phyloP scores from a whole-genome alignment of 2,329 filamentous ascomycete genomes.

The Neofusicoccum cordaticola region DNA sequence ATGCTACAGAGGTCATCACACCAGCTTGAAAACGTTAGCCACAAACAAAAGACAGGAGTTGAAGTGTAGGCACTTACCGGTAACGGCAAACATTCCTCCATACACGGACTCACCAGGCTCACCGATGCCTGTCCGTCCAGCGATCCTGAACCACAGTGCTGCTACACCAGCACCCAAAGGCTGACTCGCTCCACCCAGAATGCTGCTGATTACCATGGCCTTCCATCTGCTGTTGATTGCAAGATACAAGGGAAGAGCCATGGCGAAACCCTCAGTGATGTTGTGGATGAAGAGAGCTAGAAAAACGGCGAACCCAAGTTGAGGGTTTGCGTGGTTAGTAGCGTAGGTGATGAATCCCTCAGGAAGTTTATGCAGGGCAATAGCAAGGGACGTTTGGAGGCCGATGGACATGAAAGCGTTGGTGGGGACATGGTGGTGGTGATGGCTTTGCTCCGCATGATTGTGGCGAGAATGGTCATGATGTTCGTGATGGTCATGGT shows the following conservation, averaged over 20 bases:
- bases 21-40: slow-evolving; percentile 53
- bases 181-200: slow-evolving; percentile 83
- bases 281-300: slow-evolving; percentile 97
- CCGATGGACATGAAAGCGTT: slow-evolving; percentile 93
- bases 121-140: slow-evolving; percentile 47
- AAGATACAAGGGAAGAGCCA: slow-evolving; percentile 89
- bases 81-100: slow-evolving; percentile 80
- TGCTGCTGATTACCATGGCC: slow-evolving; percentile 79
- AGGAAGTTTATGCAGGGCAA: slow-evolving; percentile 93
- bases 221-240: slow-evolving; percentile 76
- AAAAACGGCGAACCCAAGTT: slow-evolving; percentile 86
- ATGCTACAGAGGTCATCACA: slow-evolving; percentile 90
- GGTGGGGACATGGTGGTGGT: slow-evolving; percentile 92
- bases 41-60: neutral
- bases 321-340: slow-evolving; percentile 91
- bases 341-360: slow-evolving; percentile 88
- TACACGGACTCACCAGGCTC: slow-evolving; percentile 60
- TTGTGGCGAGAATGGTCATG: slow-evolving; percentile 16
- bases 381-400: slow-evolving; percentile 92
- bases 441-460: slow-evolving; percentile 34
- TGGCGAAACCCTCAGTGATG: slow-evolving; percentile 93
- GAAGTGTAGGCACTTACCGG: slow-evolving; percentile 34
- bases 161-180: slow-evolving; percentile 82
- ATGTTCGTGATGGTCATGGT: slow-evolving; percentile 22
- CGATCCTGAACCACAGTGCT: slow-evolving; percentile 78